Percentiles rank a stretch among this genome's conserved stretches.
These are phyloP conservation scores for Aspergillus tamarii DNA, from an alignment of 2,329 filamentous ascomycete species.

Conservation along the genomic window DNA sequence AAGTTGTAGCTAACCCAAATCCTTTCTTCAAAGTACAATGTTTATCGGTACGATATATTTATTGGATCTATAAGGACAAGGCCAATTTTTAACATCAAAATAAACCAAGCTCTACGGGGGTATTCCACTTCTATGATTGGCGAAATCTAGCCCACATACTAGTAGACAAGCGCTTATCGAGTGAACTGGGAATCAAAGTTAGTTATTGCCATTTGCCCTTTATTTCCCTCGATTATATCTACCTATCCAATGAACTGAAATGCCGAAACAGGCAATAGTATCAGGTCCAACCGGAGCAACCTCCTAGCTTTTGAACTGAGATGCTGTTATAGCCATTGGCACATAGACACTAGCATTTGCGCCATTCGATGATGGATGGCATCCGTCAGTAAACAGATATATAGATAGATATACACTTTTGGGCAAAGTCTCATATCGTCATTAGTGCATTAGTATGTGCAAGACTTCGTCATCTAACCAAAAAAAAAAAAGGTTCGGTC, in stretches of 20 bases:
- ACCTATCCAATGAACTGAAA: neutral
- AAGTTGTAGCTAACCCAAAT: neutral
- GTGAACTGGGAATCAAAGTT: neutral
- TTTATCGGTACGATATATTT: neutral
- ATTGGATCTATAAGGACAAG: neutral
- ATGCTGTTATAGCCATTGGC: neutral
- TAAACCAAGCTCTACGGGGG: neutral
- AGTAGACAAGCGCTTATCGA: neutral
- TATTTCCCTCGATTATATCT: neutral
- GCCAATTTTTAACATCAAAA: neutral
- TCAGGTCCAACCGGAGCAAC: neutral
- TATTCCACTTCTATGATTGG: neutral
- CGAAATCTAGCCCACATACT: neutral
- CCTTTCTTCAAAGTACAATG: neutral
- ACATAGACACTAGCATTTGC: neutral
- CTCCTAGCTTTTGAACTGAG: neutral
- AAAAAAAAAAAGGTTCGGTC: neutral
- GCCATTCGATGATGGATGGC: neutral
- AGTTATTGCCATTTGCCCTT: neutral
- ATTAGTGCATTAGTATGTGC: neutral
- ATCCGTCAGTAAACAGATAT: neutral
- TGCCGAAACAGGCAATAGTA: neutral
- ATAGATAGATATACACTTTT: neutral
- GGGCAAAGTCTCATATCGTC: no score
- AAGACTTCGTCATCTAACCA: neutral